Percentiles rank a stretch among this genome's conserved stretches.
phyloP scores from a whole-genome alignment of 2,329 filamentous ascomycete species.

The Tolypocladium cylindrosporum region DNA sequence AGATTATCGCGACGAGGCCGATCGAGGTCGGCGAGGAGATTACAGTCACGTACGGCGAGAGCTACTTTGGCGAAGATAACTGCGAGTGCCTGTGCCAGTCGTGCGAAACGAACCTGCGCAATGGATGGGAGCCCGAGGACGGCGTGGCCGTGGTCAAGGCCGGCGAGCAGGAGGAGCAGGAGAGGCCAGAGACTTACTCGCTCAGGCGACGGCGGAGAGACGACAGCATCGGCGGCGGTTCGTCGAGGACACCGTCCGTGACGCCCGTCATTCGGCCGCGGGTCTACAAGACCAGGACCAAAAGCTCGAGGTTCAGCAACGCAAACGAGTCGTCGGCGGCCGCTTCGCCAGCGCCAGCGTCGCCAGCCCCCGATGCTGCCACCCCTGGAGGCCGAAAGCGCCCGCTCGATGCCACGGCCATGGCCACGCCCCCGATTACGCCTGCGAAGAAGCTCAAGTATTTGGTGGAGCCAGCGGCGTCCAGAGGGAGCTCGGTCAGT shows the following conservation, averaged over 20 bases:
- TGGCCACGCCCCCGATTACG: conserved; percentile 45
- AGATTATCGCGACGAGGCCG: conserved; percentile 73
- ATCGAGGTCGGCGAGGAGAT: conserved; percentile 90
- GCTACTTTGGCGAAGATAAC: conserved; percentile 92
- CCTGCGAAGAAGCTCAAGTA: conserved; percentile 40
- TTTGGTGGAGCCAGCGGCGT: conserved; percentile 18
- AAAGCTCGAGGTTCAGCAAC: conserved; percentile 20
- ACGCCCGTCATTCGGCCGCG: conserved; percentile 45
- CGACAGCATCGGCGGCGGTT: conserved; percentile 32
- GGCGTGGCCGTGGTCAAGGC: conserved; percentile 33
- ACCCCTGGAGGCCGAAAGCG: conserved; percentile 25
- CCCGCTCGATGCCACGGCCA: conserved; percentile 30
- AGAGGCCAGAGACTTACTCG: conserved; percentile 37
- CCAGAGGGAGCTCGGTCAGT: conserved; percentile 27
- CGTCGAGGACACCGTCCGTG: conserved; percentile 47
- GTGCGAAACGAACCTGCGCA: conserved; percentile 65
- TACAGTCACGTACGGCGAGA: conserved; percentile 90
- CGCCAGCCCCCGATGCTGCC: conserved; percentile 14
- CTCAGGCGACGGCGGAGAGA: conserved; percentile 44
- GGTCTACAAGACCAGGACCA: conserved; percentile 29
- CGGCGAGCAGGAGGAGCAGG: conserved; percentile 43
- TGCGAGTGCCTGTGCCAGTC: conserved; percentile 88
- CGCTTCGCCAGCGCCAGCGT: conserved; percentile 13
- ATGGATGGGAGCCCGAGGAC: conserved; percentile 66
- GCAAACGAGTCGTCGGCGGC: conserved; percentile 21